Base-by-base conservation (phyloP, 441 rosid species). In the Euphorbia celastroides region DNA sequence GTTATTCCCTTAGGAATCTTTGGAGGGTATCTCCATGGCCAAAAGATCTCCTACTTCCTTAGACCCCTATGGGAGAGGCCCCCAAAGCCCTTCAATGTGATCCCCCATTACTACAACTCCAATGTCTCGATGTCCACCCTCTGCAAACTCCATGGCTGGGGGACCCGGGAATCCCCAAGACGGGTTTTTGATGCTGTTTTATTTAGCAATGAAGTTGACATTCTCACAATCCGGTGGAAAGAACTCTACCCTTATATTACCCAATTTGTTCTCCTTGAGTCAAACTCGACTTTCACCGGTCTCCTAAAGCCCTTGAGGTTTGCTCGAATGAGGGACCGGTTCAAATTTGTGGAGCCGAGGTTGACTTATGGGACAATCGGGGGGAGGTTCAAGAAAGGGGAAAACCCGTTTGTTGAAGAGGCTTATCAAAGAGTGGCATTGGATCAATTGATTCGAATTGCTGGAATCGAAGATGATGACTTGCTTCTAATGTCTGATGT, bases 31-130 rank as follows among this genome's bases (percentile, higher is more conserved):
- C 72, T 64, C 41, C 70, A 88, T 70, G 66, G 69, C 32, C 85
- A 75, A 76, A 81, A 76, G 68, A 69, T 90, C 42, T 73, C 90
- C 17, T 90, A 86, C 59, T 64, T 90, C 42, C 79, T 90, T 71
- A 92, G 96, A 2, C 97, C 97, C 5, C 80, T 93, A 42, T 93
- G 96, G 97, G 97, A 88, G 79, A 78, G 78, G 5, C 92, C 97
- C 2, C 94, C 96, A 64, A 73, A 73, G 17, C 85, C 96, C 1
- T 90, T 93, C 71, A 64, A 68, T 48, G 85, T 70, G 48, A 67
- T 93, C 5, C 98, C 97, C 1, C 97, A 93, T 78, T 93, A 80
- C 77, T 93, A 93, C 66, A 90, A 97, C 0, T 97, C 90, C 67
- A 93, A 88, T 77, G 88, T 93, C 30, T 86, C 97, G 3, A 83